Conservation (phyloP, 495 filamentous ascomycete genomes). For the Elaphomyces granulatus region DNA sequence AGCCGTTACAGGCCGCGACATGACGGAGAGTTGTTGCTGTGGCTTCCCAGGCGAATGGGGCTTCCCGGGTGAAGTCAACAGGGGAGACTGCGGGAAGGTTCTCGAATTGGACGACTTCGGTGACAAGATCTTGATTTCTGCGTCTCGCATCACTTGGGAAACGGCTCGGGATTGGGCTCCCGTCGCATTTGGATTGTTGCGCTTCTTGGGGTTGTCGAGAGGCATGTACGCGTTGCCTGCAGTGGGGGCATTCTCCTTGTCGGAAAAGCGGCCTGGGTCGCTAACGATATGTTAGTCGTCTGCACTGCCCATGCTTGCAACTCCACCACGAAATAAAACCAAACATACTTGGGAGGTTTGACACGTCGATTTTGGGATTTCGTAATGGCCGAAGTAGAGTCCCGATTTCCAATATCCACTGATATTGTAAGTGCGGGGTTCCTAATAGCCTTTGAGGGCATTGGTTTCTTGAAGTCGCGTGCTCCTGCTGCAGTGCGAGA, state of each 20-base stretch:
- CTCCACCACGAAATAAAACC: neutral
- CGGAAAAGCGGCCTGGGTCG: slow-evolving; percentile 46
- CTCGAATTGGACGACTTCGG: slow-evolving; percentile 71
- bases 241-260: slow-evolving; percentile 62
- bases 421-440: slow-evolving; percentile 13
- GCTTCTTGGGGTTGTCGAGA: slow-evolving; percentile 47
- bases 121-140: slow-evolving; percentile 50
- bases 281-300: slow-evolving; percentile 26
- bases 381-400: slow-evolving; percentile 6
- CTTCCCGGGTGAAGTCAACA: slow-evolving; percentile 30
- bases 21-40: slow-evolving; percentile 16
- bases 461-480: slow-evolving; percentile 17
- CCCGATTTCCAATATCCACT: slow-evolving; percentile 3
- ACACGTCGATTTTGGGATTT: slow-evolving; percentile 7
- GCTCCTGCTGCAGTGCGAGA: slow-evolving; percentile 16
- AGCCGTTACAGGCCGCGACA: slow-evolving; percentile 39
- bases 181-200: slow-evolving; percentile 26
- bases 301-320: too few species aligned
- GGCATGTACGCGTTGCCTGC: slow-evolving; percentile 23
- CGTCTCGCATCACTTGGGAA: slow-evolving; percentile 32
- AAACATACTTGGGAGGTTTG: slow-evolving; percentile 3
- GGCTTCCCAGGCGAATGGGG: slow-evolving; percentile 32
- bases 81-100: slow-evolving; percentile 45
- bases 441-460: slow-evolving; percentile 20
- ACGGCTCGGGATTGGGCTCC: slow-evolving; percentile 33